phyloP scores from a whole-genome alignment of 352 stramenopile species.

The Pythium coloratum region DNA sequence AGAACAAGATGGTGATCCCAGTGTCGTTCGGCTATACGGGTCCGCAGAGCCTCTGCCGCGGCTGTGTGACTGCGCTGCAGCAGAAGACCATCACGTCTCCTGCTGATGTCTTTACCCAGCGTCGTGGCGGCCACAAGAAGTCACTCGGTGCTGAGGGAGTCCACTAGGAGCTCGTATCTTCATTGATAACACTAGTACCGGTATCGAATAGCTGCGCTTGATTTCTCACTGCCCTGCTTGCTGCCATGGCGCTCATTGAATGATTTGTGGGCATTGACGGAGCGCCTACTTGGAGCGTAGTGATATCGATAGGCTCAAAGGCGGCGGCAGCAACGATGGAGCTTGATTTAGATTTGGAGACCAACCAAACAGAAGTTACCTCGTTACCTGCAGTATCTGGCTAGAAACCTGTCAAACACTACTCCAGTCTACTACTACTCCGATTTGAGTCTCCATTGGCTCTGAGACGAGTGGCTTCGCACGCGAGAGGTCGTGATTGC shows the following conservation, averaged over 20 bases:
- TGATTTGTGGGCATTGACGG: too few relatives aligned
- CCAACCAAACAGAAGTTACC: too few relatives aligned
- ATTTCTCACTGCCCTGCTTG: too few relatives aligned
- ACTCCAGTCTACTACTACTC: background rate
- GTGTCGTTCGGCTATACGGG: constrained; percentile 77
- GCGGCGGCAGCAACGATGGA: too few relatives aligned
- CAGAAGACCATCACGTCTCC: constrained; percentile 86
- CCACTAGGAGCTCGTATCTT: constrained; percentile 33
- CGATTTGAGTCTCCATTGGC: constrained; percentile 15
- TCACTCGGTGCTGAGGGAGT: constrained; percentile 39
- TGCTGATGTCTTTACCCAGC: constrained; percentile 82
- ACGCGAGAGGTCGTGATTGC: constrained; percentile 1
- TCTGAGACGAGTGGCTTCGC: background rate
- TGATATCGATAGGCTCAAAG: too few relatives aligned
- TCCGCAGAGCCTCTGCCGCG: constrained; percentile 76
- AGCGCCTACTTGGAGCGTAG: too few relatives aligned
- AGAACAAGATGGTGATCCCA: constrained; percentile 84
- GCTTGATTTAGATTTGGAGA: too few relatives aligned
- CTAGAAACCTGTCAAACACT: too few relatives aligned
- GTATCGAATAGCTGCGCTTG: too few relatives aligned
- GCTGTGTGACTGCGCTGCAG: constrained; percentile 80
- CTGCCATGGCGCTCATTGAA: too few relatives aligned
- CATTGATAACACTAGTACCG: too few relatives aligned
- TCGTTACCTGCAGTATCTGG: too few relatives aligned
- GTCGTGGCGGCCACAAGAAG: constrained; percentile 48